phyloP scores from a whole-genome alignment of 2,329 filamentous ascomycete genomes.

The Sporothrix humicola region DNA sequence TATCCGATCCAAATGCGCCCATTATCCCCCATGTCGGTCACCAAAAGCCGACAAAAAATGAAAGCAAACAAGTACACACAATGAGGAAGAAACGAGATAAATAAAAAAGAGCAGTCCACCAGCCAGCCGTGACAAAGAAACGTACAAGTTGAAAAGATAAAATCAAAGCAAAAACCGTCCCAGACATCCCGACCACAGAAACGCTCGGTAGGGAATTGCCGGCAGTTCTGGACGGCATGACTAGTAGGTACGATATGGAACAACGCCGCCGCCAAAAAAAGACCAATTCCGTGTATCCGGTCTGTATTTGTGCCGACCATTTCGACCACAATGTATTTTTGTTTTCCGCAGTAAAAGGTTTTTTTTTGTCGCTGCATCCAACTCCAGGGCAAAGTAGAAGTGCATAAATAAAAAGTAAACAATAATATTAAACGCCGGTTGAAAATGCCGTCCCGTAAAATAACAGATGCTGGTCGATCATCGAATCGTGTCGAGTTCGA shows the following conservation, averaged over 20 bases:
- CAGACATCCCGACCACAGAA: neutral
- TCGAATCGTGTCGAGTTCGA: neutral
- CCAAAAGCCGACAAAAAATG: slow-evolving; percentile 15
- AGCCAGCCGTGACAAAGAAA: neutral
- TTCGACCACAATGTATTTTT: neutral
- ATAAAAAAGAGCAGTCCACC: neutral
- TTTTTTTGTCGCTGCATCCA: neutral
- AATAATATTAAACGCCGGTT: slow-evolving; percentile 23
- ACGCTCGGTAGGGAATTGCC: no score
- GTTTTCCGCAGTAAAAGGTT: no score
- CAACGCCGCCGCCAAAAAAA: neutral
- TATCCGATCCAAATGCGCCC: slow-evolving; percentile 10
- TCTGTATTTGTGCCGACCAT: neutral
- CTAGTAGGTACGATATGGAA: no score
- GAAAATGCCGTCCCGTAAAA: slow-evolving; percentile 27
- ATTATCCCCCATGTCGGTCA: neutral
- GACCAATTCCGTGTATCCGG: neutral
- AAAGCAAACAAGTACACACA: neutral
- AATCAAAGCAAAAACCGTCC: neutral
- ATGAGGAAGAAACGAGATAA: neutral
- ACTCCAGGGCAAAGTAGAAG: neutral
- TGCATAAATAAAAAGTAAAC: neutral
- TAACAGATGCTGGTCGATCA: neutral
- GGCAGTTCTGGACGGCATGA: no score
- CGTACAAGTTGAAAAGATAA: neutral